A percentile compares a stretch with the other conserved stretches of the same genome.
Conservation (phyloP, 2,329 filamentous ascomycete species). For the Cordyceps militaris region DNA sequence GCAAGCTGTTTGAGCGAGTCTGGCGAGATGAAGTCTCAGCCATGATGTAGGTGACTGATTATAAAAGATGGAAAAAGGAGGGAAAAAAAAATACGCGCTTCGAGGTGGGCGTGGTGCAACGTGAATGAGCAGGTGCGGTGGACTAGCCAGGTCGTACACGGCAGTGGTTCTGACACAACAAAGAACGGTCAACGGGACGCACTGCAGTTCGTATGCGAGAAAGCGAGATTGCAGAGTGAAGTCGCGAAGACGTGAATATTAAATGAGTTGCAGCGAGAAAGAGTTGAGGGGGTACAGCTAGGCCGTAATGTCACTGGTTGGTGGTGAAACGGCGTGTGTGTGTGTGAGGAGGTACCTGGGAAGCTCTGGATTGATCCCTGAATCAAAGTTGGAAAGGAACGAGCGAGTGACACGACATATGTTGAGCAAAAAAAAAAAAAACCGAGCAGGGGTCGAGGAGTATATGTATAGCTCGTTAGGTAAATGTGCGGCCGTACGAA, state of each 20-base stretch:
- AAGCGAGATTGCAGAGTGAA: constrained; percentile 5
- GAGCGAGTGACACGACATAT: neutral
- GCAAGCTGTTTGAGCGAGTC: constrained; percentile 41
- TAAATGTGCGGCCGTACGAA: too few species aligned
- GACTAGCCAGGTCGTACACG: neutral
- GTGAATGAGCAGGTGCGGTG: constrained; percentile 5
- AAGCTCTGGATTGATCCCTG: neutral
- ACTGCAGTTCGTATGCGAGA: constrained; percentile 11
- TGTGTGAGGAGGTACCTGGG: neutral
- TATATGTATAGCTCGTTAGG: neutral
- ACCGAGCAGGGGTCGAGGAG: neutral
- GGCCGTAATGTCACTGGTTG: neutral
- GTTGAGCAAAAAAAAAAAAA: neutral
- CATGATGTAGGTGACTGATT: constrained; percentile 7
- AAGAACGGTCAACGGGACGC: constrained; percentile 11
- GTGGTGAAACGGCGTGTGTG: constrained; percentile 2
- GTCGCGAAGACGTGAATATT: neutral
- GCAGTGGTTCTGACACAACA: constrained; percentile 4
- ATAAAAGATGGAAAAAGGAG: neutral
- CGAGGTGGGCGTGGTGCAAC: neutral
- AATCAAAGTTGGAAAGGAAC: neutral
- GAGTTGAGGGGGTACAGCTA: neutral
- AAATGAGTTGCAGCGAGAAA: neutral
- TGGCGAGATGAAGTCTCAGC: constrained; percentile 7
- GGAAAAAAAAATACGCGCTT: neutral